Percentiles rank a stretch among this genome's conserved stretches.
phyloP scores from a whole-genome alignment of 805 yeast genomes.

The Monosporozyma solicola region DNA sequence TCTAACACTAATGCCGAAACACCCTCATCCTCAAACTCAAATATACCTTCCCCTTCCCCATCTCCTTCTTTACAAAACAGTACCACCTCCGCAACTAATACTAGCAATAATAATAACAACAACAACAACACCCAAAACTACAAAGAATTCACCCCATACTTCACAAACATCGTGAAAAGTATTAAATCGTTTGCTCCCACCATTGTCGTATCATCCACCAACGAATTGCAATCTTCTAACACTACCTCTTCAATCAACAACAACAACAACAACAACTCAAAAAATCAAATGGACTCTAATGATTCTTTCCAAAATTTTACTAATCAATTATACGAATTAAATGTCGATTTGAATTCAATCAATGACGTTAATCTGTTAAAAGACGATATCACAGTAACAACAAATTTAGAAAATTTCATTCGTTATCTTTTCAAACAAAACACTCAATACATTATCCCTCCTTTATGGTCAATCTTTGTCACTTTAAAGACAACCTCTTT shows the following conservation, averaged over 20 bases:
- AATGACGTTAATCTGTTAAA: constrained; percentile 8
- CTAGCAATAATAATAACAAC: no score
- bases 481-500: constrained; percentile 42
- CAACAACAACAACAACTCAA: constrained; percentile 4
- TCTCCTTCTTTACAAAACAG: neutral
- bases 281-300: neutral
- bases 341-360: constrained; percentile 9
- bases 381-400: constrained; percentile 17
- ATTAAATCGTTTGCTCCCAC: constrained; percentile 20
- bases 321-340: constrained; percentile 20
- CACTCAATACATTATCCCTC: constrained; percentile 32
- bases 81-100: neutral
- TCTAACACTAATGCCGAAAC: neutral
- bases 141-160: constrained; percentile 9
- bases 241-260: constrained; percentile 13
- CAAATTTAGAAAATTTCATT: constrained; percentile 27
- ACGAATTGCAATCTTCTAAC: constrained; percentile 19
- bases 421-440: constrained; percentile 23
- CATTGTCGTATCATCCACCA: constrained; percentile 14
- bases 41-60: neutral
- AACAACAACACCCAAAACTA: no score
- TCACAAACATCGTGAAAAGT: constrained; percentile 16
- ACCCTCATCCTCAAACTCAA: neutral
- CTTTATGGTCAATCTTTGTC: constrained; percentile 45
- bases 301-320: constrained; percentile 4